phyloP scores from a whole-genome alignment of 345 rosid genomes.

The Sisymbrium altissimum region DNA sequence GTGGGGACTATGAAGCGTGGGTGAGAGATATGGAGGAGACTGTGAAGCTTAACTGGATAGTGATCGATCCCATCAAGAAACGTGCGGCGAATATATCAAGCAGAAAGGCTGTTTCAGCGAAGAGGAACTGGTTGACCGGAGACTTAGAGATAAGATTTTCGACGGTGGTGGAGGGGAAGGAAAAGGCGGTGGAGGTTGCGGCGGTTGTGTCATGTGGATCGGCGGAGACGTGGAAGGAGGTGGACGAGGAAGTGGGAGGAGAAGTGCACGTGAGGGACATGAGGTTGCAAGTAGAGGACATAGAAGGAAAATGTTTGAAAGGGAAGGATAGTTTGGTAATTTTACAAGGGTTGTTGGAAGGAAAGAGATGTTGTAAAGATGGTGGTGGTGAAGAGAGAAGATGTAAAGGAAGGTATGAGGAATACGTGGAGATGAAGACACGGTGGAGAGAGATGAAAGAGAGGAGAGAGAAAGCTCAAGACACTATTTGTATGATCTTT shows the following conservation, averaged over 20 bases:
- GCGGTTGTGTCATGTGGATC: slow-evolving; percentile 32
- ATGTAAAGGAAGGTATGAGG: slow-evolving; percentile 33
- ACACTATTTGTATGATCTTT: slow-evolving; percentile 32
- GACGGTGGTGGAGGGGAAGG: slow-evolving; percentile 24
- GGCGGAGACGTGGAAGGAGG: slow-evolving; percentile 42
- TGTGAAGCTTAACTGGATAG: slow-evolving; percentile 57
- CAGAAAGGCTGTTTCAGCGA: slow-evolving; percentile 49
- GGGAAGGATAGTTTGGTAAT: slow-evolving; percentile 71
- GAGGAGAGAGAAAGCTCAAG: slow-evolving; percentile 32
- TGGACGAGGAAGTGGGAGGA: slow-evolving; percentile 62
- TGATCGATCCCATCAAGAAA: slow-evolving; percentile 56
- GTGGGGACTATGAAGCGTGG: slow-evolving; percentile 40
- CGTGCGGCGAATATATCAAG: slow-evolving; percentile 65
- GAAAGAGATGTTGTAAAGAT: slow-evolving; percentile 44
- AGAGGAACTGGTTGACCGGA: slow-evolving; percentile 65
- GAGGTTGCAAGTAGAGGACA: slow-evolving; percentile 67
- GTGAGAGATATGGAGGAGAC: slow-evolving; percentile 48
- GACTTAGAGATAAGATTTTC: slow-evolving; percentile 54
- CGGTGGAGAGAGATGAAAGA: slow-evolving; percentile 37
- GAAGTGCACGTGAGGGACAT: slow-evolving; percentile 68
- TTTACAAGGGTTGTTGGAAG: slow-evolving; percentile 42
- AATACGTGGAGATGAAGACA: slow-evolving; percentile 41
- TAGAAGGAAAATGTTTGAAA: slow-evolving; percentile 64
- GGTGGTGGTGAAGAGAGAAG: slow-evolving; percentile 5
- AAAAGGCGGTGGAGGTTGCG: slow-evolving; percentile 7